phyloP scores from a whole-genome alignment of 1,139 yeast species.

The Kurtzmaniella quercitrusa region DNA sequence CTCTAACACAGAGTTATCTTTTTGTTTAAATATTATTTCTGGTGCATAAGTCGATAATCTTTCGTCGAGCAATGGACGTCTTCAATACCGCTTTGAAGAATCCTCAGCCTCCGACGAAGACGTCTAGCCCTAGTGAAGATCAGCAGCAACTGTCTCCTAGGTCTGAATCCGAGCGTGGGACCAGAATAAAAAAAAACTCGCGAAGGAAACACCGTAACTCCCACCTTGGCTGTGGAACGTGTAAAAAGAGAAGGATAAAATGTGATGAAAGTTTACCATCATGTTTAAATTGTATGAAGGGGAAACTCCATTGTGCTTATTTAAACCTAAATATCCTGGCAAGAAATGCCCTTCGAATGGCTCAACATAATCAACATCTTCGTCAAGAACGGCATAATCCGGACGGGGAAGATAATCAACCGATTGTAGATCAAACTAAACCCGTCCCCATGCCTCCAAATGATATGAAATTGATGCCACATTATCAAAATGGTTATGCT shows the following conservation, averaged over 20 bases:
- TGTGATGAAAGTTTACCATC: slow-evolving; percentile 64
- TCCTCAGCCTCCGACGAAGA: slow-evolving; percentile 28
- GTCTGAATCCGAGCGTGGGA: slow-evolving; percentile 6
- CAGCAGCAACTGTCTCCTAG: slow-evolving; percentile 1
- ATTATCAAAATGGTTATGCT: slow-evolving; percentile 8
- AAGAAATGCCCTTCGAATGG: slow-evolving; percentile 47
- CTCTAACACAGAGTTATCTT: neutral
- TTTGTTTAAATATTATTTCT: neutral
- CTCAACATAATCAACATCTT: slow-evolving; percentile 45
- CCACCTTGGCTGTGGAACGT: slow-evolving; percentile 61
- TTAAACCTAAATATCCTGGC: slow-evolving; percentile 47
- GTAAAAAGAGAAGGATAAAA: slow-evolving; percentile 62
- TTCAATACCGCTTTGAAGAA: slow-evolving; percentile 25
- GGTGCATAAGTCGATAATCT: neutral
- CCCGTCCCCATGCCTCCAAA: slow-evolving; percentile 5
- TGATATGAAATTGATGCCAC: slow-evolving; percentile 1
- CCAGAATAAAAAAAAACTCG: slow-evolving; percentile 39
- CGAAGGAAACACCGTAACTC: slow-evolving; percentile 62
- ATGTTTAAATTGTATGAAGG: slow-evolving; percentile 58
- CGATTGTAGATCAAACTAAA: slow-evolving; percentile 2
- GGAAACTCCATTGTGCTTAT: slow-evolving; percentile 54
- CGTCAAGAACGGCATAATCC: slow-evolving; percentile 28
- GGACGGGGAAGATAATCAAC: slow-evolving; percentile 8
- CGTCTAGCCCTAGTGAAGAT: slow-evolving; percentile 8
- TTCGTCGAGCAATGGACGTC: slow-evolving; percentile 17